These are phyloP conservation scores for Nothopassalora personata DNA, from an alignment of 2,329 filamentous ascomycete genomes.

Conservation along the genomic window DNA sequence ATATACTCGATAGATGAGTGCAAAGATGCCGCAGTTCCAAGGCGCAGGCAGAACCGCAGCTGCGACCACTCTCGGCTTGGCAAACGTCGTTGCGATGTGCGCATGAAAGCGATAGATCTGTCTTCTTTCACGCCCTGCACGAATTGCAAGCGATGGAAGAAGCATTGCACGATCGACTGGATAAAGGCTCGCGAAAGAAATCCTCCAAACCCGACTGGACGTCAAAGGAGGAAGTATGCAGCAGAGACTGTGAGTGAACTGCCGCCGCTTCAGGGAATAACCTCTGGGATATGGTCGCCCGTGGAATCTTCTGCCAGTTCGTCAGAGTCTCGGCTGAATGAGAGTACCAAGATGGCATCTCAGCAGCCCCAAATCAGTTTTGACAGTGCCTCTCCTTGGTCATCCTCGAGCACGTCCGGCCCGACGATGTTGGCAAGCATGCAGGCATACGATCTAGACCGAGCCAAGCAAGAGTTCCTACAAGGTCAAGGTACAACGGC, in stretches of 20 bases:
- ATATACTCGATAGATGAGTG: constrained; percentile 8
- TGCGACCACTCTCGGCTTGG: constrained; percentile 14
- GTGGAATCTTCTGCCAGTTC: neutral
- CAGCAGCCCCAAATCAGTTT: neutral
- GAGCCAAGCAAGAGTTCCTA: neutral
- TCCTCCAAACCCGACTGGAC: neutral
- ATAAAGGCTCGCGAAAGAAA: constrained; percentile 6
- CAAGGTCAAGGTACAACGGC: neutral
- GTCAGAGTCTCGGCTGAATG: neutral
- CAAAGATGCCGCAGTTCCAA: neutral
- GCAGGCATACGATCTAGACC: neutral
- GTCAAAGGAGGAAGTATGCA: constrained; percentile 1
- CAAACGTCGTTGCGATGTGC: constrained; percentile 12
- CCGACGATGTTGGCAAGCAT: neutral
- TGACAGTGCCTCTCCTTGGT: neutral
- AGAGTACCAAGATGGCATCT: neutral
- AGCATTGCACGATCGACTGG: constrained; percentile 13
- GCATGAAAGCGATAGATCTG: constrained; percentile 1
- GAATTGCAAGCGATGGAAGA: constrained; percentile 15
- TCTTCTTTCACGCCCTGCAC: constrained; percentile 8
- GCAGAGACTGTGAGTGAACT: neutral
- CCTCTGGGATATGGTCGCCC: neutral
- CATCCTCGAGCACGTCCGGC: neutral
- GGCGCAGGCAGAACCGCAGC: constrained; percentile 13
- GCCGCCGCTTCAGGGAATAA: neutral